A percentile compares a stretch with the other conserved stretches of the same genome.
Evolutionary conservation across 2,329 filamentous ascomycete genomes (phyloP).

Genomic region (Xylaria sp.): DNA sequence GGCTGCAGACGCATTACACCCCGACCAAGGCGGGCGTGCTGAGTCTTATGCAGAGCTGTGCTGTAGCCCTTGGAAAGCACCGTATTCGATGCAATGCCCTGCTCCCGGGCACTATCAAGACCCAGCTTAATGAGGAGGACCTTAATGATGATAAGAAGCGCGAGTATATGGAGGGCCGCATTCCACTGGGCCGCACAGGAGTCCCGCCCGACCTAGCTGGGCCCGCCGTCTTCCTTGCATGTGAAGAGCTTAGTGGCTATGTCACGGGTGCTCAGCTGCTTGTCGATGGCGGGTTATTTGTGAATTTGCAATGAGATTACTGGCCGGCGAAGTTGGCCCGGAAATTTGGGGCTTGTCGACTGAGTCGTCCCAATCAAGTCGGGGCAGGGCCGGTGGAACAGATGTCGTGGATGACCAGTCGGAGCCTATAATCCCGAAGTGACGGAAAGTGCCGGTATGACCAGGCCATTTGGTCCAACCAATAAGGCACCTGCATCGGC

Average conservation of each 20-base stretch:
- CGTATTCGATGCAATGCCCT: slow-evolving; percentile 83
- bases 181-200: slow-evolving; percentile 78
- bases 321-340: too few relatives aligned
- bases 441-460: too few relatives aligned
- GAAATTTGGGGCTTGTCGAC: too few relatives aligned
- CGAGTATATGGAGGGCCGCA: slow-evolving; percentile 79
- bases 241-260: slow-evolving; percentile 77
- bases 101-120: slow-evolving; percentile 81
- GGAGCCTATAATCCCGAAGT: too few relatives aligned
- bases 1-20: slow-evolving; percentile 82
- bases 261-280: slow-evolving; percentile 83
- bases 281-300: slow-evolving; percentile 88
- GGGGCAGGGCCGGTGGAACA: too few relatives aligned
- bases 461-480: too few relatives aligned
- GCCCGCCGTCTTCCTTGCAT: slow-evolving; percentile 83
- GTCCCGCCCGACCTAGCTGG: slow-evolving; percentile 76
- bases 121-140: slow-evolving; percentile 84
- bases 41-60: slow-evolving; percentile 82
- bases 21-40: slow-evolving; percentile 85
- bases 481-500: too few relatives aligned
- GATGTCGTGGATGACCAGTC: too few relatives aligned
- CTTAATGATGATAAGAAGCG: slow-evolving; percentile 74
- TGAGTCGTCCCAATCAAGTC: too few relatives aligned
- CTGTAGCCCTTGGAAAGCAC: slow-evolving; percentile 77
- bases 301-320: slow-evolving; percentile 73